Conservation (phyloP, 1,284 basidiomycete species). For the Cutaneotrichosporon mucoides region DNA sequence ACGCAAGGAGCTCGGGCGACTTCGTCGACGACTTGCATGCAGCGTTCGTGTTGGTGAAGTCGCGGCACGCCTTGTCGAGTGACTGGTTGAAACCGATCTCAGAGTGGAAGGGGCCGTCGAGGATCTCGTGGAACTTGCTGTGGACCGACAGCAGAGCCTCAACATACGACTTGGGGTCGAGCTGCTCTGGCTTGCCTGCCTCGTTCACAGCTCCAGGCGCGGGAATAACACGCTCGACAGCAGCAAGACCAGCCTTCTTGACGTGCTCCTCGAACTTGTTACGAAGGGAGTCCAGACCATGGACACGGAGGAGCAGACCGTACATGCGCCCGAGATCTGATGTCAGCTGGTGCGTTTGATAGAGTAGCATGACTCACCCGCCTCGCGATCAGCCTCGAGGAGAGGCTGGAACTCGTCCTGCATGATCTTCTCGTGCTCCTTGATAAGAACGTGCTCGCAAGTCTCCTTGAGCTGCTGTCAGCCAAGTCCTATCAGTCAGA, state of each 20-base stretch:
- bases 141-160: conserved; percentile 89
- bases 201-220: conserved; percentile 58
- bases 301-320: conserved; percentile 81
- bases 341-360: neutral
- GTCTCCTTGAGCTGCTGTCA: conserved; percentile 65
- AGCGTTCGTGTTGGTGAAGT: conserved; percentile 92
- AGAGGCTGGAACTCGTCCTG: conserved; percentile 92
- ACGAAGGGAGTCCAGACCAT: conserved; percentile 86
- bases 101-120: conserved; percentile 82
- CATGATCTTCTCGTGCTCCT: conserved; percentile 80
- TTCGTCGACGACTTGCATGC: conserved; percentile 84
- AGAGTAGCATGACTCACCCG: conserved; percentile 48
- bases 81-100: conserved; percentile 94
- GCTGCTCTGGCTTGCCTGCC: conserved; percentile 58
- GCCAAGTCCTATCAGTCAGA: conserved; percentile 3
- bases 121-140: conserved; percentile 85
- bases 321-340: conserved; percentile 91
- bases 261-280: conserved; percentile 93
- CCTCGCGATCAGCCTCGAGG: conserved; percentile 87
- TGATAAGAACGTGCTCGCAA: conserved; percentile 90
- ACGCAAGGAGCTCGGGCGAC: conserved; percentile 91
- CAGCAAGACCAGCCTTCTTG: conserved; percentile 78
- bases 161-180: conserved; percentile 87
- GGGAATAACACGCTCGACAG: conserved; percentile 70
- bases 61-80: conserved; percentile 90